Conservation (phyloP, 164 flowering plant species). For the Magnolia changhungtana region DNA sequence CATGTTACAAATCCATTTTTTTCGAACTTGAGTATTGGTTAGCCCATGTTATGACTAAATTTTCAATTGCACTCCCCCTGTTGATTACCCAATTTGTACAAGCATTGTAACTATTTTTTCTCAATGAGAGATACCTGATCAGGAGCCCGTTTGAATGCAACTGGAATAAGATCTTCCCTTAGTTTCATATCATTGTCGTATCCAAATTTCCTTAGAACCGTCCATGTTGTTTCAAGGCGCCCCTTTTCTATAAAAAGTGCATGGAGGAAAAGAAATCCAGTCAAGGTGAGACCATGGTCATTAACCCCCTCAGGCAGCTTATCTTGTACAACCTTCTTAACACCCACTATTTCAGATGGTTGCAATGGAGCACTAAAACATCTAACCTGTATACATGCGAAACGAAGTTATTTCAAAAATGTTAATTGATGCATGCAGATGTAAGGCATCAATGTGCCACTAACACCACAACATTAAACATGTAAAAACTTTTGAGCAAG, state of each 20-base stretch:
- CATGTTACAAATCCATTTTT: not conserved
- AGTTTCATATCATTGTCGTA: conserved; percentile 88
- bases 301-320: conserved; percentile 89
- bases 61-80: not conserved
- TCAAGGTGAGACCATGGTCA: conserved; percentile 81
- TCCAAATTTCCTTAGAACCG: conserved; percentile 93
- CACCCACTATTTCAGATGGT: conserved; percentile 85
- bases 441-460: not conserved
- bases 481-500: not conserved
- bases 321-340: conserved; percentile 91
- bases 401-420: not conserved
- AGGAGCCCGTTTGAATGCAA: conserved; percentile 55
- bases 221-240: conserved; percentile 98
- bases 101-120: not conserved
- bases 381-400: conserved; percentile 58
- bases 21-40: not conserved
- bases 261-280: conserved; percentile 93
- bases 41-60: not conserved
- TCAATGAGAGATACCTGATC: conserved; percentile 66
- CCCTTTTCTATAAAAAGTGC: conserved; percentile 96
- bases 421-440: not conserved
- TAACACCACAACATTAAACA: not conserved
- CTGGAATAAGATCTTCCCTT: conserved; percentile 63
- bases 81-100: not conserved
- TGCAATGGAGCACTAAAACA: conserved; percentile 96